These are phyloP conservation scores for Anthracocystis panici-leucophaei DNA, from an alignment of 1,284 basidiomycete genomes.

Conservation along the genomic window DNA sequence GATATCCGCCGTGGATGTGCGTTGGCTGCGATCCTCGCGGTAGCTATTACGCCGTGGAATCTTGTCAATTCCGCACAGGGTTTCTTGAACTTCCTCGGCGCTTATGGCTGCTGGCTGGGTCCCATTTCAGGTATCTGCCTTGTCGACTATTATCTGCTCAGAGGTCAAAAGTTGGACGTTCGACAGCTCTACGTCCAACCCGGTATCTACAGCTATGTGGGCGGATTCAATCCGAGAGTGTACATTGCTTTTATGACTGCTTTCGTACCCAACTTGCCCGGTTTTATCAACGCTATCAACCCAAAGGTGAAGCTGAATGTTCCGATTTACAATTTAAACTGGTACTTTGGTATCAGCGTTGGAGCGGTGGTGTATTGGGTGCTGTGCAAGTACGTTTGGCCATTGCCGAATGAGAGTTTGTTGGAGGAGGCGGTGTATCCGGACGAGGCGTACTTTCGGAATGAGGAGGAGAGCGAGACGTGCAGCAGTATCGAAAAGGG, in stretches of 20 bases:
- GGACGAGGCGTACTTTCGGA: slow-evolving; percentile 25
- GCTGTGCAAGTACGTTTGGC: slow-evolving; percentile 27
- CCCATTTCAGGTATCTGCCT: slow-evolving; percentile 28
- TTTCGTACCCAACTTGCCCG: slow-evolving; percentile 35
- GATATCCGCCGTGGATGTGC: slow-evolving; percentile 23
- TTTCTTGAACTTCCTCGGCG: slow-evolving; percentile 40
- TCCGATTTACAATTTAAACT: slow-evolving; percentile 38
- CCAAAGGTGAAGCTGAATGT: slow-evolving; percentile 19
- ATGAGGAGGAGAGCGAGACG: slow-evolving; percentile 8
- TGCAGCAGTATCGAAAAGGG: slow-evolving; percentile 10
- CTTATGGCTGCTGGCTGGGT: slow-evolving; percentile 32
- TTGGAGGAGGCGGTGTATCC: slow-evolving; percentile 28
- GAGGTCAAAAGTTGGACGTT: slow-evolving; percentile 20
- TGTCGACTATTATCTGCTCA: slow-evolving; percentile 29
- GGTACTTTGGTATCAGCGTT: slow-evolving; percentile 33
- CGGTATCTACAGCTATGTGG: slow-evolving; percentile 29
- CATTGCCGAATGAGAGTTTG: slow-evolving; percentile 24
- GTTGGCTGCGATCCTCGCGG: slow-evolving; percentile 19
- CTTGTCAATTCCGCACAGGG: slow-evolving; percentile 24
- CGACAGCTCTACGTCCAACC: slow-evolving; percentile 37
- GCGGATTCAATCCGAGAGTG: slow-evolving; percentile 24
- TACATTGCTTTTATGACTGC: slow-evolving; percentile 32
- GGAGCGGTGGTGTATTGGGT: slow-evolving; percentile 17
- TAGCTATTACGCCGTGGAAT: slow-evolving; percentile 32
- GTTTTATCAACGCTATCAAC: slow-evolving; percentile 43